Evolutionary conservation across 2,329 filamentous ascomycete genomes (phyloP).

Genomic region (Neonectria neomacrospora): DNA sequence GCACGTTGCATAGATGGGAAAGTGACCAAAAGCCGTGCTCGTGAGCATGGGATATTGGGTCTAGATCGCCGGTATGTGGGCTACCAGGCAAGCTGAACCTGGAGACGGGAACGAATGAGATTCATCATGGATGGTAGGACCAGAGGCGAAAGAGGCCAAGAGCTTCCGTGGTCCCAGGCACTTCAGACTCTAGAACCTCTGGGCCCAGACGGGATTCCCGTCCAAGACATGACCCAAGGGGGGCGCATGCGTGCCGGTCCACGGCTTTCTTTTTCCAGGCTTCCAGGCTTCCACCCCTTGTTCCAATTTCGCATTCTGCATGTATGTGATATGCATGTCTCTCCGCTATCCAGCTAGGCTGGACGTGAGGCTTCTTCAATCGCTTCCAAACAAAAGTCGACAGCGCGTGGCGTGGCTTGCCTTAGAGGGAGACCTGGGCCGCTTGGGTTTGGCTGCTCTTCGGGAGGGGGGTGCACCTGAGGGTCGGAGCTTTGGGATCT

Average conservation of each 20-base stretch:
- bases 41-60: constrained; percentile 35
- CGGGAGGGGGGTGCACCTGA: constrained; percentile 16
- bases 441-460: background rate
- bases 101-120: constrained; percentile 12
- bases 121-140: background rate
- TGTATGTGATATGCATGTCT: background rate
- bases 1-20: constrained; percentile 34
- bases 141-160: background rate
- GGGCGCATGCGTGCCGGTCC: background rate
- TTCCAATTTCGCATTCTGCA: background rate
- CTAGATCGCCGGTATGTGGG: constrained; percentile 33
- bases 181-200: background rate
- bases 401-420: constrained; percentile 29
- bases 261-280: background rate
- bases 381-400: constrained; percentile 23
- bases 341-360: background rate
- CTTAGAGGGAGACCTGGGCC: too few relatives aligned
- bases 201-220: background rate
- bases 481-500: constrained; percentile 26
- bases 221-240: background rate
- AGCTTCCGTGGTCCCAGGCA: background rate
- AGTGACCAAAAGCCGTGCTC: constrained; percentile 33
- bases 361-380: background rate
- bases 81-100: constrained; percentile 22
- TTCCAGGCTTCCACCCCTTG: background rate